Conservation (phyloP, 208 protist genomes). For the Trypanosomatidae sp. region DNA sequence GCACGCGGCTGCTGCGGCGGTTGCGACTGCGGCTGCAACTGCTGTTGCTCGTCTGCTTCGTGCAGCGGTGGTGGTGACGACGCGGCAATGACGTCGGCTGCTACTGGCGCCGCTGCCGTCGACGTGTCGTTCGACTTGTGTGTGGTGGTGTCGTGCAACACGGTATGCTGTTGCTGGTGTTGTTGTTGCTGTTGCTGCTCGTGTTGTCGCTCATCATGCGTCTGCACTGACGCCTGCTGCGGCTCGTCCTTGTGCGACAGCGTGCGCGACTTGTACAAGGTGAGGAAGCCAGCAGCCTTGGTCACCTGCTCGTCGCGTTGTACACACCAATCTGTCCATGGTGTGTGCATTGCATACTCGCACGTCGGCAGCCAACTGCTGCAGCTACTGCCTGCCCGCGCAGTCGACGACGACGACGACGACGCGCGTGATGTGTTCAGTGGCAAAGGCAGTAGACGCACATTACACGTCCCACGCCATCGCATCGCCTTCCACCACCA, state of each 20-base stretch:
- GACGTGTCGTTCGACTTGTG: background rate
- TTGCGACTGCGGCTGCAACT: too few relatives aligned
- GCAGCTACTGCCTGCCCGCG: background rate
- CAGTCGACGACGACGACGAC: background rate
- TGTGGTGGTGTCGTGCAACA: background rate
- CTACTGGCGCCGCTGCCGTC: background rate
- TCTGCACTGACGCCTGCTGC: background rate
- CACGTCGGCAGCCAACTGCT: slow-evolving; percentile 17
- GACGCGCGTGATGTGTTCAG: background rate
- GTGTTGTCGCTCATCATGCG: background rate
- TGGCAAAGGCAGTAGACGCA: slow-evolving; percentile 10
- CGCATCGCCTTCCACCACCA: slow-evolving; percentile 8
- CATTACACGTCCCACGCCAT: slow-evolving; percentile 17
- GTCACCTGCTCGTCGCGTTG: slow-evolving; percentile 26
- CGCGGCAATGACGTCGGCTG: background rate
- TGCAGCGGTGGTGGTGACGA: background rate
- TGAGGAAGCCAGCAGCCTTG: slow-evolving; percentile 29
- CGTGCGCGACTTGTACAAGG: slow-evolving; percentile 5
- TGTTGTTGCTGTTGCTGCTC: slow-evolving; percentile 1
- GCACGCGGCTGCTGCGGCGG: background rate
- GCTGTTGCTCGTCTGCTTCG: background rate
- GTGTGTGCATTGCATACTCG: slow-evolving; percentile 25
- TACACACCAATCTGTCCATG: slow-evolving; percentile 22
- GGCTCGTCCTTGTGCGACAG: background rate
- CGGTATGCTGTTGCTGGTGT: background rate